Base-by-base conservation (phyloP, 306 rosid species). In the Dalbergia oliveri region DNA sequence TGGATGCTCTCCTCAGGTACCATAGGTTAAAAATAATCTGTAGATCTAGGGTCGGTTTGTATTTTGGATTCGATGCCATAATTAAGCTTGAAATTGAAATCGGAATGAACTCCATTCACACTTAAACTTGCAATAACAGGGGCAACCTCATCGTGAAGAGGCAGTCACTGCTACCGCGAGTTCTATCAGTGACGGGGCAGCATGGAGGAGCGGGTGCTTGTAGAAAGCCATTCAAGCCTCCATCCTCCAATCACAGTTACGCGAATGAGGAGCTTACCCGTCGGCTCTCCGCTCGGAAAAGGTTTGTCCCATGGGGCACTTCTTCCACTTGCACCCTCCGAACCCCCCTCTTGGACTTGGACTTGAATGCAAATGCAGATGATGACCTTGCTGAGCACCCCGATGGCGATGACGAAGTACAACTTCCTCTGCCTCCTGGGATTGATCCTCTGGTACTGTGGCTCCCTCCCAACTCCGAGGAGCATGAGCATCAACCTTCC, bases 191-290 rank as follows among this genome's bases (percentile, higher is more conserved):
- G 19, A n/a, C 0, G 11, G 62, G 47, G 37, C 63, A 90, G 11
- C 88, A 85, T 3, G 50, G 58, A 61, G 93, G 94, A 43, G 91
- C 91, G 1, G 87, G 75, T 50, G 88, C 87, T 35, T 94, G 99
- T 69, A 85, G 97, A 82, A 94, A 91, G 66, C 99, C 99, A 53
- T 94, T 94, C 57, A 94, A 93, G 45, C 95, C 97, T 44, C 99
- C 99, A 11, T 88, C 88, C 67, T 86, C 91, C 44, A 79, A 77
- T 61, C 88, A 86, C 63, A 77, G 66, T 82, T 85, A 82, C 62
- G 86, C 4, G 5, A 54, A 54, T n/a, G 60, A 90, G 37, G 89
- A 90, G 57, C 97, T 94, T 43, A 64, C 92, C 16, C 97, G 94
- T 11, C 91, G 97, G 33, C 97, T 94, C 77, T 88, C 81, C 41